Base-by-base conservation (phyloP, 805 yeast species). In the Teunomyces barrocoloradensis region DNA sequence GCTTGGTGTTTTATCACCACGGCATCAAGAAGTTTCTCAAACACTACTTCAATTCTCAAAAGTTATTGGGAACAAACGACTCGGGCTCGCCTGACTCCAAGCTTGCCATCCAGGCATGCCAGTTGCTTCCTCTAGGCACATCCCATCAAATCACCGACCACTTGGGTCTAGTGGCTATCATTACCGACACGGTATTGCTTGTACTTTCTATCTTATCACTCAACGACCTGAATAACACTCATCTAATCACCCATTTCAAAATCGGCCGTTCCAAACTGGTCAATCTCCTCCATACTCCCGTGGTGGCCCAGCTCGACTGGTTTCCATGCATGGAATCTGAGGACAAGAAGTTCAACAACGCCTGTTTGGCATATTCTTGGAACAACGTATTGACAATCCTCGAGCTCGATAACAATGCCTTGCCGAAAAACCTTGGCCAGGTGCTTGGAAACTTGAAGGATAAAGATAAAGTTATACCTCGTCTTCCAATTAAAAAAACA, bases 341-440 rank as follows among this genome's bases (percentile, higher is more conserved):
- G 12, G 58, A 58, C 25, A 56, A 63, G 6, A 56, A 63, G 6
- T 43, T 47, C n/a, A 17, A 46, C 36, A 59, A 55, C 54, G 57
- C 89, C 0, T 65, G 74, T 49, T 61, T 88, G 36, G 91, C 87
- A 0, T 87, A 83, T 53, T 73, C 87, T 33, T 86, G 89, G 86
- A 71, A 80, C n/a, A 81, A 82, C 49, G 69, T 73, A 6, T 55
- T 87, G 45, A 80, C 82, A 0, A 57, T 88, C 1, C 53, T 84
- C 6, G 85, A 83, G 46, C 62, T 84, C 2, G 63, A 60, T 15
- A 61, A 70, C 45, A 70, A 69, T 10, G 59, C 64, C 5, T 61
- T 69, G 11, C 71, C 74, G 0, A 15, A 47, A 0, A 66, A 69
- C 52, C 53, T 68, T n/a, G 23, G 48, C 11, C 42, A 41, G 3